phyloP scores from a whole-genome alignment of 352 stramenopile genomes.

The Globisporangium apiculatum region DNA sequence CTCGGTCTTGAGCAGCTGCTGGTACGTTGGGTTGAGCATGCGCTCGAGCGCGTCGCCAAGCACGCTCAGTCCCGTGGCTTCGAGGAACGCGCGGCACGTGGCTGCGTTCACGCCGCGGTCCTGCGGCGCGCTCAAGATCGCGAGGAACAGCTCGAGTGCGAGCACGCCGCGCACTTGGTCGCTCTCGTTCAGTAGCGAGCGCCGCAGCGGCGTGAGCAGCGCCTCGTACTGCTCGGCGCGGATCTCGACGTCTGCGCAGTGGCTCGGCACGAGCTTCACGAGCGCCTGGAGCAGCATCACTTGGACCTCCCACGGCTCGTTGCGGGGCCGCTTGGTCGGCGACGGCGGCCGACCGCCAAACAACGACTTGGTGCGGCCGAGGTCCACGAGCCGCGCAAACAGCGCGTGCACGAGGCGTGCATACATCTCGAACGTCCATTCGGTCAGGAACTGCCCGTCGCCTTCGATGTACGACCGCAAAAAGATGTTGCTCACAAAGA shows the following conservation, averaged over 20 bases:
- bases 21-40: constrained; percentile 64
- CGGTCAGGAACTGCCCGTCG: constrained; percentile 67
- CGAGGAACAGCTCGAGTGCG: constrained; percentile 61
- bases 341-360: constrained; percentile 22
- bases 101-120: constrained; percentile 40
- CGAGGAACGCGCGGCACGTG: constrained; percentile 48
- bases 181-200: constrained; percentile 56
- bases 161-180: constrained; percentile 76
- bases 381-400: constrained; percentile 41
- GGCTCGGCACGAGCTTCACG: constrained; percentile 43
- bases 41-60: constrained; percentile 56
- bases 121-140: constrained; percentile 43
- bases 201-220: constrained; percentile 50
- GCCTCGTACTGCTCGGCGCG: constrained; percentile 49
- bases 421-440: constrained; percentile 74
- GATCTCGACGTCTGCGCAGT: constrained; percentile 49
- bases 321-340: constrained; percentile 5
- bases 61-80: constrained; percentile 37
- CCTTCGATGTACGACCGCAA: constrained; percentile 75
- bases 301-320: constrained; percentile 71
- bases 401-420: constrained; percentile 52
- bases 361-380: constrained; percentile 45
- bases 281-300: constrained; percentile 75
- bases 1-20: constrained; percentile 46
- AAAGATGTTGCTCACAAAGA: constrained; percentile 81